phyloP scores from a whole-genome alignment of 108 stramenopile genomes.

The Nitzschia sp. region DNA sequence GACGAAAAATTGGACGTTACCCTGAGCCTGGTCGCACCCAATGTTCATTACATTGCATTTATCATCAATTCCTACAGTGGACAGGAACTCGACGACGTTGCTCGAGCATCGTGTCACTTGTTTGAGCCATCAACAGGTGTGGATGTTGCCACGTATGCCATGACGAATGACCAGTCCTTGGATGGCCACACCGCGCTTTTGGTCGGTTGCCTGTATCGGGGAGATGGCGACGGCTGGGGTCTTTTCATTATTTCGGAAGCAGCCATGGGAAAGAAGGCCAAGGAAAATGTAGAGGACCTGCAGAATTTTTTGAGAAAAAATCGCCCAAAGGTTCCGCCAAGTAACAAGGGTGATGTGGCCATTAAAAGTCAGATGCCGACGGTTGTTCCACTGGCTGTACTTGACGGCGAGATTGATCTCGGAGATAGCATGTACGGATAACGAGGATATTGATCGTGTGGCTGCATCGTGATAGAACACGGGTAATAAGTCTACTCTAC shows the following conservation, averaged over 20 bases:
- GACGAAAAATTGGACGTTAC: conserved; percentile 45
- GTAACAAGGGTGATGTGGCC: neutral
- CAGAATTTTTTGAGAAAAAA: conserved; percentile 9
- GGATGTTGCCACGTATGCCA: conserved; percentile 46
- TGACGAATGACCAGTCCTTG: conserved; percentile 34
- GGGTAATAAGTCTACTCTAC: no score
- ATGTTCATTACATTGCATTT: conserved; percentile 40
- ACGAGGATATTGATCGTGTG: no score
- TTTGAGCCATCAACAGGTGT: conserved; percentile 38
- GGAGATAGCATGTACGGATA: no score
- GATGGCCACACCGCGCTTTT: conserved; percentile 44
- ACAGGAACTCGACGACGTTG: conserved; percentile 53
- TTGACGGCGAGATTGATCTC: no score
- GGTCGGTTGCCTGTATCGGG: conserved; percentile 47
- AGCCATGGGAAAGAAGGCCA: conserved; percentile 34
- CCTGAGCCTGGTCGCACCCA: conserved; percentile 31
- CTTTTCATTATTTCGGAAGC: conserved; percentile 41
- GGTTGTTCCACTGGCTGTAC: conserved; percentile 19
- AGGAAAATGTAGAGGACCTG: conserved; percentile 25
- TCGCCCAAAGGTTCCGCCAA: conserved; percentile 4
- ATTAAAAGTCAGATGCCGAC: conserved; percentile 1
- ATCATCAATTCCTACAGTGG: conserved; percentile 51
- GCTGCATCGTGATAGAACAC: no score
- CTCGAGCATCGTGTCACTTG: conserved; percentile 46
- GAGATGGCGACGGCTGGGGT: conserved; percentile 30